Evolutionary conservation across 352 stramenopile genomes (phyloP), one percentile per base, ranked within the genome.

Genomic region (Phytophthora rubi): DNA sequence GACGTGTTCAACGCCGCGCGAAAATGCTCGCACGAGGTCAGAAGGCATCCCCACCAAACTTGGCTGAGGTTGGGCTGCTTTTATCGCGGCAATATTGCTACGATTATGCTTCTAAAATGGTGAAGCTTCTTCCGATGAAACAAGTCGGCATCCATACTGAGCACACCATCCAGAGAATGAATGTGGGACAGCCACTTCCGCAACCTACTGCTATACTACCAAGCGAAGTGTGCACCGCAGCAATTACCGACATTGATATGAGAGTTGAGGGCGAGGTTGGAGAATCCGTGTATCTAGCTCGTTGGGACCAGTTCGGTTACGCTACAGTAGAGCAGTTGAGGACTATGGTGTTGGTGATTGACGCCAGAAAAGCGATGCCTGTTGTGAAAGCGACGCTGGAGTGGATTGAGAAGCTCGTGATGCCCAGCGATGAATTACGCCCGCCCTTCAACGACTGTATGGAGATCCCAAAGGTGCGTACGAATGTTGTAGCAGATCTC

Each of bases 391-490:
- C 35, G 35, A 42, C 35, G 12, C 35, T 42, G 35, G 35, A 42
- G 12, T 42, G 35, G 35, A 42, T 42, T 47, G 39, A 47, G 7
- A 47, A 47, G 39, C 10, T 47, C 15, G 4, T 47, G 39, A 47
- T 47, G 12, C 37, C 37, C 15, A 5, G 10, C 5, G 15, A 4
- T 45, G 13, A n/a, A 45, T 4, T 45, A 18, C 12, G 37, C 37
- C 15, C 39, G 10, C 39, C 13, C 1, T 47, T 47, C 15, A 18
- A 47, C 13, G 39, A 47, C 39, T 18, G 15, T 47, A 8, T n/a
- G 12, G 39, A 47, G 39, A 6, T 53, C 26, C 28, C 63, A 4
- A 65, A 39, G 47, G 55, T 71, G 12, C 2, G 64, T 58, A n/a
- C 3, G 16, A 35, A 3, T 59, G 37, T 42, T 47, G 47, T 70